phyloP scores from a whole-genome alignment of 2,329 filamentous ascomycete genomes.

The Calonectria fujianensis region DNA sequence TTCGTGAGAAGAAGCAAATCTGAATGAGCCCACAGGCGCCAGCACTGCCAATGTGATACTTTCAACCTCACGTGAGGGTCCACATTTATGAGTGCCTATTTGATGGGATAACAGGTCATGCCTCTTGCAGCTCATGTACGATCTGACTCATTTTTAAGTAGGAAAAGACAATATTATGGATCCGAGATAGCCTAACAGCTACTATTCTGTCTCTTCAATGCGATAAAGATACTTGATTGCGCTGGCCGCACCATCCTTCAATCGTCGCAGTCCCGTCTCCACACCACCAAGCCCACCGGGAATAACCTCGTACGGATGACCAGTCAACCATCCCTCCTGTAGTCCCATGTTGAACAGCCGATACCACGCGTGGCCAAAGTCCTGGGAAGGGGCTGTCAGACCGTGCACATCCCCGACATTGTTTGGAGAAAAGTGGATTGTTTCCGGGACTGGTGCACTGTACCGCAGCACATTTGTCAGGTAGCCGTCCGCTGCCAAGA shows the following conservation, averaged over 20 bases:
- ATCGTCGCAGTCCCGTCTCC: not conserved
- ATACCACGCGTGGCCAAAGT: constrained; percentile 14
- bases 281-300: constrained; percentile 5
- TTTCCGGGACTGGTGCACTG: not conserved
- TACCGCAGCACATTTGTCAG: not conserved
- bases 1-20: not conserved
- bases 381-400: not conserved
- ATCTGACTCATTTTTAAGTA: too few relatives aligned
- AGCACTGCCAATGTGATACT: not conserved
- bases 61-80: too few relatives aligned
- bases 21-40: not conserved
- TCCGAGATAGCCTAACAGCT: not conserved
- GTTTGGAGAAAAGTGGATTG: not conserved
- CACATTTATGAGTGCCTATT: too few relatives aligned
- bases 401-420: constrained; percentile 10
- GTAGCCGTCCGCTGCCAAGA: not conserved
- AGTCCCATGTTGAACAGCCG: not conserved
- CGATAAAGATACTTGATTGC: constrained; percentile 20
- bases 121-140: too few relatives aligned
- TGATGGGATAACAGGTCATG: too few relatives aligned
- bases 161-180: not conserved
- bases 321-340: constrained; percentile 10
- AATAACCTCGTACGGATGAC: constrained; percentile 19
- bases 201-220: not conserved
- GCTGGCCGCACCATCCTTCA: constrained; percentile 17